phyloP scores from a whole-genome alignment of 768 basidiomycete genomes.

The Floccularia luteovirens region DNA sequence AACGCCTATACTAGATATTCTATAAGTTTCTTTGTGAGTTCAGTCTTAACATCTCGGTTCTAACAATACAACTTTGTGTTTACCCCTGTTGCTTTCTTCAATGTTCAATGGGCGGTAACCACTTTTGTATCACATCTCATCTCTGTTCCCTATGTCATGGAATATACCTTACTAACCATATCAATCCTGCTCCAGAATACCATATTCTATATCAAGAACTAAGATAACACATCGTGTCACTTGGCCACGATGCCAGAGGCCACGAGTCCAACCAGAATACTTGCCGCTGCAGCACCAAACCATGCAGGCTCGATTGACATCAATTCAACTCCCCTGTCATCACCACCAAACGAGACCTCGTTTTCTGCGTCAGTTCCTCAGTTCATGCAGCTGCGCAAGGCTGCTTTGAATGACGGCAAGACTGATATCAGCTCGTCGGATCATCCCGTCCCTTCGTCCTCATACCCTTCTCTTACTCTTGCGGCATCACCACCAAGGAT shows the following conservation, averaged over 20 bases:
- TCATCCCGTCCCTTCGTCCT: not conserved
- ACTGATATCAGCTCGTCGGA: constrained; percentile 22
- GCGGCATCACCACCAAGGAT: not conserved
- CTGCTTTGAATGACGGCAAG: constrained; percentile 23
- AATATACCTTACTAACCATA: too few relatives aligned
- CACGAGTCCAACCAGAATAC: constrained; percentile 7
- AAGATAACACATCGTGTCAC: constrained; percentile 1
- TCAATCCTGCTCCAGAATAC: constrained; percentile 17
- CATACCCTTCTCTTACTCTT: not conserved
- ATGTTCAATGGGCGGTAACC: too few relatives aligned
- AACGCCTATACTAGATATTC: too few relatives aligned
- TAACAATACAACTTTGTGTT: too few relatives aligned
- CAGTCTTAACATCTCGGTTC: too few relatives aligned
- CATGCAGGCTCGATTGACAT: constrained; percentile 6
- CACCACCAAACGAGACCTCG: constrained; percentile 32
- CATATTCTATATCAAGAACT: constrained; percentile 10
- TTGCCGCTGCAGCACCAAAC: constrained; percentile 7
- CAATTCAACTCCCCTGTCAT: constrained; percentile 21
- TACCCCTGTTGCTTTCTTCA: too few relatives aligned
- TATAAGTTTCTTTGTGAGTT: too few relatives aligned
- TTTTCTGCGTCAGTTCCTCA: constrained; percentile 34
- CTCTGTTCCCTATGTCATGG: too few relatives aligned
- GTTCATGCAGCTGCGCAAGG: constrained; percentile 23
- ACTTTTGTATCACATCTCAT: too few relatives aligned
- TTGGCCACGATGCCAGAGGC: constrained; percentile 11